Evolutionary conservation across 2,329 filamentous ascomycete species (phyloP).

Genomic region (Immersiporthe knoxdaviesiana): DNA sequence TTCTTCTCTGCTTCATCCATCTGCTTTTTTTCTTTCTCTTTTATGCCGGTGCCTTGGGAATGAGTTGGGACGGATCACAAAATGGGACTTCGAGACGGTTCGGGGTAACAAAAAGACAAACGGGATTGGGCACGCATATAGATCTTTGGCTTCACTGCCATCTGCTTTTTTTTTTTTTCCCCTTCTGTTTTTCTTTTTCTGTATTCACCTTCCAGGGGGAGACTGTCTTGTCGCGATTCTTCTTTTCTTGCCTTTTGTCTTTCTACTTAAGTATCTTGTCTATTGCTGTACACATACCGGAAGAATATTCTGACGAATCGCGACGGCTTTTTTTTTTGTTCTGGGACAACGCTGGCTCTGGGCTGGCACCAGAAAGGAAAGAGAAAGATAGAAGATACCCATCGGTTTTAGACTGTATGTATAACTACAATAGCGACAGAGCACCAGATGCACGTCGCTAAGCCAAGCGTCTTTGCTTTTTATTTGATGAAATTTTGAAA

Average conservation of each 20-base stretch:
- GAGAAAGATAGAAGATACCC: constrained; percentile 38
- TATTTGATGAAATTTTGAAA: constrained; percentile 21
- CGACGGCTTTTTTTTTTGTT: constrained; percentile 23
- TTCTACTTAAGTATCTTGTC: constrained; percentile 29
- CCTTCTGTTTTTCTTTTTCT: constrained; percentile 11
- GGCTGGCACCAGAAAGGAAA: constrained; percentile 36
- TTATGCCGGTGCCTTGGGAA: constrained; percentile 22
- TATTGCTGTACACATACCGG: constrained; percentile 34
- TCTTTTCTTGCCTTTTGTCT: constrained; percentile 15
- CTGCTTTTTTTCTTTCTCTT: constrained; percentile 10
- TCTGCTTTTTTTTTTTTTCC: constrained; percentile 19
- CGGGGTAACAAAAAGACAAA: constrained; percentile 30
- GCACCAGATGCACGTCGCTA: constrained; percentile 35
- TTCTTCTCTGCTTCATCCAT: constrained; percentile 21
- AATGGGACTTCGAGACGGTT: constrained; percentile 28
- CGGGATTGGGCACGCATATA: constrained; percentile 36
- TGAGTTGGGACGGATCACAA: constrained; percentile 26
- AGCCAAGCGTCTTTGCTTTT: constrained; percentile 25
- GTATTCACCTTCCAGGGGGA: constrained; percentile 11
- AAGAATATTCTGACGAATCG: constrained; percentile 26
- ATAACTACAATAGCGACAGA: constrained; percentile 32
- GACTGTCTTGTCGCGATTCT: constrained; percentile 12
- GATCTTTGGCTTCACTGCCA: constrained; percentile 32
- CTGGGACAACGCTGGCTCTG: constrained; percentile 33
- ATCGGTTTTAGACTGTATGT: constrained; percentile 36